These are phyloP conservation scores for Alternaria brassicae DNA, from an alignment of 2,329 filamentous ascomycete species.

Conservation along the genomic window DNA sequence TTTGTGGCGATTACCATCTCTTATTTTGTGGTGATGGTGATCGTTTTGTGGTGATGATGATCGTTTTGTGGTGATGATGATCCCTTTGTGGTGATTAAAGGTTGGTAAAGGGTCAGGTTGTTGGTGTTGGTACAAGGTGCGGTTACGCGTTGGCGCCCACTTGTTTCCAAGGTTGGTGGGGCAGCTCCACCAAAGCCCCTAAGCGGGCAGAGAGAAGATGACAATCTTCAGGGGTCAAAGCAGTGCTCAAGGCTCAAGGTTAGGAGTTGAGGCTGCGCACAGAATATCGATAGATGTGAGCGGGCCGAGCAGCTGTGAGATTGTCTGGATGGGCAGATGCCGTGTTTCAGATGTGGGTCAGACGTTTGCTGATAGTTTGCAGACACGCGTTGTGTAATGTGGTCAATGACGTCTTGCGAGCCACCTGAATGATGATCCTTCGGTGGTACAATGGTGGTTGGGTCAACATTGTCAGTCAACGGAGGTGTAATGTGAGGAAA, in stretches of 20 bases:
- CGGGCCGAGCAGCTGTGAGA: constrained; percentile 4
- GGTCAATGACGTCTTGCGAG: not conserved
- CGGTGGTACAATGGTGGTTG: not conserved
- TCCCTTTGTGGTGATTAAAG: too few relatives aligned
- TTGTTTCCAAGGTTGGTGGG: not conserved
- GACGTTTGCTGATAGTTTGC: constrained; percentile 3
- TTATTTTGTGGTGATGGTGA: not conserved
- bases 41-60: too few relatives aligned
- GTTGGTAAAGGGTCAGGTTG: not conserved
- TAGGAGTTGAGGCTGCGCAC: not conserved
- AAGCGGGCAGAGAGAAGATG: constrained; percentile 9
- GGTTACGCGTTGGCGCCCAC: not conserved
- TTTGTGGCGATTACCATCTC: not conserved
- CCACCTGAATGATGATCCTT: not conserved
- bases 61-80: not conserved
- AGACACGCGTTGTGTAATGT: constrained; percentile 8
- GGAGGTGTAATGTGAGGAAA: not conserved
- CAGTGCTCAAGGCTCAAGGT: not conserved
- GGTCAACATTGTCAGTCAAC: not conserved
- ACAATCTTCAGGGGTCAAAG: constrained; percentile 19
- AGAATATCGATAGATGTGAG: not conserved
- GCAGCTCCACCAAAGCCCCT: not conserved
- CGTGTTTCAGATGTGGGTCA: constrained; percentile 17
- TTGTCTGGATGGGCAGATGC: constrained; percentile 3
- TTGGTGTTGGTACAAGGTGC: not conserved